Evolutionary conservation across 768 basidiomycete genomes (phyloP), one percentile per base, ranked within the genome.

Genomic region (Krasilnikovozyma curviuscula): DNA sequence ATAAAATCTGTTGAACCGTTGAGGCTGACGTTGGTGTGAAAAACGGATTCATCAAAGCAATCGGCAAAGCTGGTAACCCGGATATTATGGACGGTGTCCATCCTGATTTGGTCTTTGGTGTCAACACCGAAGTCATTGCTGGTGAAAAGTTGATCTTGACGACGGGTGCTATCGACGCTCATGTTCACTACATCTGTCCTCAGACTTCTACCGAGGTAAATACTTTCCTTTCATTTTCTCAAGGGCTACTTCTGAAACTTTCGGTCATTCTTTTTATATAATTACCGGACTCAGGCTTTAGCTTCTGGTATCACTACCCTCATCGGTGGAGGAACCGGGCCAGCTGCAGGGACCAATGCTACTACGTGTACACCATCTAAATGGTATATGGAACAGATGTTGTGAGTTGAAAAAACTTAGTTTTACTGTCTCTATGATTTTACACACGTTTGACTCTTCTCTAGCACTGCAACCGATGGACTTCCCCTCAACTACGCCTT

Each of bases 1-100:
- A 12, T 7, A n/a, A 18, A 25, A 19, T 28, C 25, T 10, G 1
- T 44, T 0, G 21, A 13, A 12, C 7, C 10, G 24, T 25, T 2
- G 59, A 93, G 83, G 91, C 91, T 18, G 93, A 97, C 59, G 84
- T 98, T 43, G 91, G 93, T 24, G 71, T 98, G 47, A 86, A 81
- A 65, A 61, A 74, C 46, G 89, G 89, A 0, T 56, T 67, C 31
- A 95, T 97, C 53, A 70, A 69, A 12, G 86, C 81, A 0, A 79
- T 97, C 44, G 93, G 91, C n/a, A 97, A 98, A 64, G 83, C 86
- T 8, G 93, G 93, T 1, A 98, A 97, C 63, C 88, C 86, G 3
- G 86, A 95, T 59, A 70, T 81, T 46, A 93, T 93, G 85, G 75
- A 76, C 9, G 71, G 71, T 32, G 80, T 95, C 25, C 70, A 79